phyloP scores from a whole-genome alignment of 2,329 filamentous ascomycete species.

The Ophiostoma angusticollis region DNA sequence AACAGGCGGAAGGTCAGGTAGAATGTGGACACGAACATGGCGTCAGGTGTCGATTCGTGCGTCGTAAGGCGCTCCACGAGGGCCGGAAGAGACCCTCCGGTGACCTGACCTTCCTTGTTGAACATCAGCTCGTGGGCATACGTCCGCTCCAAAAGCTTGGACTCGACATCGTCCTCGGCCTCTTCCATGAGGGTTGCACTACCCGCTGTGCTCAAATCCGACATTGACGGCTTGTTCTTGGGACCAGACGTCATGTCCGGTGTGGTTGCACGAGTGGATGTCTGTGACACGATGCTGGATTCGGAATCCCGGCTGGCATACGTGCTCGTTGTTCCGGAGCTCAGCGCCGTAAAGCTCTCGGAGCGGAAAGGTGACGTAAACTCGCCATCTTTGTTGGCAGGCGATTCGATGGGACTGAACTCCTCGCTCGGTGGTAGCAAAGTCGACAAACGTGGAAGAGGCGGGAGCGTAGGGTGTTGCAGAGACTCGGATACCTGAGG shows the following conservation, averaged over 20 bases:
- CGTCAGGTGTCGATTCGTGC: conserved; percentile 83
- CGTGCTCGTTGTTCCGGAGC: conserved; percentile 65
- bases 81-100: conserved; percentile 78
- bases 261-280: conserved; percentile 78
- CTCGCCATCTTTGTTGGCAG: conserved; percentile 34
- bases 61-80: conserved; percentile 90
- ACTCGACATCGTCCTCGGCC: conserved; percentile 58
- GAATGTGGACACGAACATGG: conserved; percentile 85
- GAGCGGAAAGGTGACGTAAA: conserved; percentile 41
- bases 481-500: conserved; percentile 35
- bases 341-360: conserved; percentile 62
- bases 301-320: conserved; percentile 73
- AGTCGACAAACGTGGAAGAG: conserved; percentile 45
- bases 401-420: conserved; percentile 34
- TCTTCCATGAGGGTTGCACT: conserved; percentile 61
- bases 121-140: conserved; percentile 83
- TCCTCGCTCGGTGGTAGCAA: conserved; percentile 34
- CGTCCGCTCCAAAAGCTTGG: conserved; percentile 77
- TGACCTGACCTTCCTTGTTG: conserved; percentile 91
- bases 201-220: conserved; percentile 53
- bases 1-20: conserved; percentile 95
- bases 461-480: conserved; percentile 36
- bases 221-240: conserved; percentile 48
- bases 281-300: conserved; percentile 64
- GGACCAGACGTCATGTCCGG: conserved; percentile 51